Evolutionary conservation across 192 early-diverging fungal genomes (phyloP), one percentile per base, ranked within the genome.

Genomic region (Rhizophagus clarus): DNA sequence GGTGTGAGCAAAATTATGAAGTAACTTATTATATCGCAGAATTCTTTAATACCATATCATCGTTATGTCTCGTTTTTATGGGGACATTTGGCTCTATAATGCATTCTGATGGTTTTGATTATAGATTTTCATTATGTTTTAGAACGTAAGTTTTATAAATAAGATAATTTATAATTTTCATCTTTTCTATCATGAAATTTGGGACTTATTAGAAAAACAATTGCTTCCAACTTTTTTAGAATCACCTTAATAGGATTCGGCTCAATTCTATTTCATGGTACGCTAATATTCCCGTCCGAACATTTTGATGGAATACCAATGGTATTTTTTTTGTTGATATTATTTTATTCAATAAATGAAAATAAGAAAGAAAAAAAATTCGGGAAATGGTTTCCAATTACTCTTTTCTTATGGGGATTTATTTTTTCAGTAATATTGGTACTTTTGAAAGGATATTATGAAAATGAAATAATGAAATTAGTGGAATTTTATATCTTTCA

Each of bases 1-100:
- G 91, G 91, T 92, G 92, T 79, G 91, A 94, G 76, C 85, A 83
- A 67, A 91, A 92, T 81, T 92, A 94, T 84, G 86, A 86, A 24
- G 81, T 89, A 81, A 85, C 90, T 7, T 88, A 84, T 26, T 92
- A 89, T 76, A 81, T 94, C 7, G 91, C 92, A 81, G 92, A 94
- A 74, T 92, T 90, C 64, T 94, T 88, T 86, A 94, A 94, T 82
- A 85, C 89, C 73, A 26, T 86, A 6, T 88, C 87, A 3, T 85
- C 84, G 12, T 61, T 87, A 29, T 81, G 82, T 49, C 82, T 85
- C 83, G 77, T 82, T 45, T n/a, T 80, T 20, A 81, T 81, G 1
- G 85, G 87, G 10, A 61, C 87, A 20, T 64, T 62, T 17, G 83
- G 83, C 11, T 61, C 81, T 8, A 79, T 69, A 2, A 78, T 84